These are phyloP conservation scores for Talaromyces sp. DNA, from an alignment of 2,329 filamentous ascomycete species.

Conservation along the genomic window DNA sequence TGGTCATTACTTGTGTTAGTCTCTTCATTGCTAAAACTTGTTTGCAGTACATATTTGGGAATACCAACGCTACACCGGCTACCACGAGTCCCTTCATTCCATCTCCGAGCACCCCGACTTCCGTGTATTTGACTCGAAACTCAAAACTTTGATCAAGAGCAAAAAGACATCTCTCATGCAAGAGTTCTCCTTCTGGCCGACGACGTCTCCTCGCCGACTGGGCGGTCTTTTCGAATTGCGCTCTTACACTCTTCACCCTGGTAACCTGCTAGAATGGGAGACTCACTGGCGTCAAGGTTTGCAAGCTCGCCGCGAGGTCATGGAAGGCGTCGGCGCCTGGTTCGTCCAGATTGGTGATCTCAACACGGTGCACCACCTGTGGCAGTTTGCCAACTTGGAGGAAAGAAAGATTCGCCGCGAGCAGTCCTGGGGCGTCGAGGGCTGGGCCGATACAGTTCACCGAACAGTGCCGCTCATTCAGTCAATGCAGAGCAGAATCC, in stretches of 20 bases:
- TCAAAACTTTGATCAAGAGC: constrained; percentile 75
- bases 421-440: constrained; percentile 90
- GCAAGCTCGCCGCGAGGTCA: constrained; percentile 85
- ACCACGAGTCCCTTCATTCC: constrained; percentile 82
- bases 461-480: constrained; percentile 97
- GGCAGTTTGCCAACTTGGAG: constrained; percentile 96
- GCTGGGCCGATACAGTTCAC: constrained; percentile 96
- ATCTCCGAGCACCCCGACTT: constrained; percentile 82
- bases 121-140: constrained; percentile 72
- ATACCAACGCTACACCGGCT: constrained; percentile 94
- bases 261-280: constrained; percentile 97
- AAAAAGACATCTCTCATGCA: constrained; percentile 95
- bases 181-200: constrained; percentile 99
- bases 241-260: constrained; percentile 92
- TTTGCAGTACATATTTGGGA: constrained; percentile 94
- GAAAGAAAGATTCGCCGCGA: constrained; percentile 86
- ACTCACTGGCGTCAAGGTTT: constrained; percentile 94
- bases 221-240: constrained; percentile 93
- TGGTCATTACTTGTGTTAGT: constrained; percentile 11
- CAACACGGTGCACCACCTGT: constrained; percentile 95
- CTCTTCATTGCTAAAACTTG: not conserved
- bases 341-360: constrained; percentile 97
- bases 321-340: constrained; percentile 98
- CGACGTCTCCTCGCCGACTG: constrained; percentile 78
- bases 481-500: constrained; percentile 87